Conservation (phyloP, 176 grass and related monocot genomes). For the Secale cereale region DNA sequence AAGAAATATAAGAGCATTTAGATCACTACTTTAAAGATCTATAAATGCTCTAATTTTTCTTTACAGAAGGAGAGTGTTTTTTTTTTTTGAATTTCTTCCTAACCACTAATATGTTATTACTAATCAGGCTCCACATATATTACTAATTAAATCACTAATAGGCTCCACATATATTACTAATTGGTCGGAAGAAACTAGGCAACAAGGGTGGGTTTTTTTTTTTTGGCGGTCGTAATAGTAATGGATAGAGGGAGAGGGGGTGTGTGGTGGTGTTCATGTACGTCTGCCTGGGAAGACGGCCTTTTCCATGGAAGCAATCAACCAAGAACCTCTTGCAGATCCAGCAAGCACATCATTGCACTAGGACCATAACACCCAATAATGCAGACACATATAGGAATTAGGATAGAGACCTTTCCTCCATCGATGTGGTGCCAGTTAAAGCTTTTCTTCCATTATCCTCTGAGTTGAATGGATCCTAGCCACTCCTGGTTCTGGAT, state of each 20-base stretch:
- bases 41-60: no score
- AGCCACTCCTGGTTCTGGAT: neutral
- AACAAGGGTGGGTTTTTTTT: no score
- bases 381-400: neutral
- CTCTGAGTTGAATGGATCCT: neutral
- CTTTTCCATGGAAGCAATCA: neutral
- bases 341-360: neutral
- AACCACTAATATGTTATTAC: no score
- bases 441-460: neutral
- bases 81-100: no score
- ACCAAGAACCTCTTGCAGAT: neutral
- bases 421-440: neutral
- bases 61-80: no score
- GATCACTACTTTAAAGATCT: no score
- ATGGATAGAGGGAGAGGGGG: neutral
- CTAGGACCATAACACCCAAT: neutral
- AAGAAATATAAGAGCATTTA: no score
- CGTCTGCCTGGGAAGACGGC: no score
- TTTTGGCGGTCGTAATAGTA: neutral
- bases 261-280: no score
- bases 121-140: neutral
- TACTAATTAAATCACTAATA: no score
- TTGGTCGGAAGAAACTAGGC: no score
- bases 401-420: neutral
- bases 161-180: neutral